Evolutionary conservation across 768 basidiomycete genomes (phyloP).

Genomic region (Mrakia gelida): DNA sequence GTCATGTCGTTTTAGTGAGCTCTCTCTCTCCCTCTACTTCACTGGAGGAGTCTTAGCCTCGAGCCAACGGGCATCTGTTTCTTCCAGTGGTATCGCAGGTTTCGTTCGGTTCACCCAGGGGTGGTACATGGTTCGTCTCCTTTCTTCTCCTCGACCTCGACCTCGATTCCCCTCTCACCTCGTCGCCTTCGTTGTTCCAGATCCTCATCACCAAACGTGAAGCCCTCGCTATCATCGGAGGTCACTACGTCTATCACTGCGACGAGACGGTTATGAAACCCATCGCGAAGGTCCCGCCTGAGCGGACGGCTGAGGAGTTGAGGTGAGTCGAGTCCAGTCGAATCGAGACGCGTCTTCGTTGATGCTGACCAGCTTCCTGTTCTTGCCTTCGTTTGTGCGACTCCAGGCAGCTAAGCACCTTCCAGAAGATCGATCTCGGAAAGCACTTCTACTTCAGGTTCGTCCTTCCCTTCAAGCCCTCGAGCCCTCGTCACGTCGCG

Average conservation of each 20-base stretch:
- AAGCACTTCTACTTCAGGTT: conserved; percentile 99
- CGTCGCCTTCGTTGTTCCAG: neutral
- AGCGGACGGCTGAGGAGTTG: conserved; percentile 82
- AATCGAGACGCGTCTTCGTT: neutral
- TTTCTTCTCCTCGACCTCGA: neutral
- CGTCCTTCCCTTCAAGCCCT: neutral
- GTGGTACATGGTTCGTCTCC: conserved; percentile 66
- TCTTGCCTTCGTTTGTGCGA: neutral
- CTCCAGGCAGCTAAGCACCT: conserved; percentile 68
- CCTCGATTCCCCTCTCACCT: neutral
- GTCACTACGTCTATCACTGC: conserved; percentile 68
- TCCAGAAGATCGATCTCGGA: conserved; percentile 96
- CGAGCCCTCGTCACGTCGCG: neutral
- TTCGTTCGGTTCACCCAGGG: conserved; percentile 92
- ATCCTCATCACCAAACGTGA: conserved; percentile 83
- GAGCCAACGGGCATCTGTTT: too few relatives aligned
- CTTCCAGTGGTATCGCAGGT: conserved; percentile 81
- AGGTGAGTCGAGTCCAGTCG: conserved; percentile 41
- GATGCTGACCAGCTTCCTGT: neutral
- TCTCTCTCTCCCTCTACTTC: neutral
- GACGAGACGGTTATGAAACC: conserved; percentile 82
- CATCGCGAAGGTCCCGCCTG: conserved; percentile 41
- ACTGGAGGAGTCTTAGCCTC: too few relatives aligned
- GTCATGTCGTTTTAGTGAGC: conserved; percentile 47
- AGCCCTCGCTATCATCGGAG: conserved; percentile 82